Evolutionary conservation across 208 protist genomes (phyloP), one percentile per base, ranked within the genome.

Genomic region (Leishmania amazonensis): DNA sequence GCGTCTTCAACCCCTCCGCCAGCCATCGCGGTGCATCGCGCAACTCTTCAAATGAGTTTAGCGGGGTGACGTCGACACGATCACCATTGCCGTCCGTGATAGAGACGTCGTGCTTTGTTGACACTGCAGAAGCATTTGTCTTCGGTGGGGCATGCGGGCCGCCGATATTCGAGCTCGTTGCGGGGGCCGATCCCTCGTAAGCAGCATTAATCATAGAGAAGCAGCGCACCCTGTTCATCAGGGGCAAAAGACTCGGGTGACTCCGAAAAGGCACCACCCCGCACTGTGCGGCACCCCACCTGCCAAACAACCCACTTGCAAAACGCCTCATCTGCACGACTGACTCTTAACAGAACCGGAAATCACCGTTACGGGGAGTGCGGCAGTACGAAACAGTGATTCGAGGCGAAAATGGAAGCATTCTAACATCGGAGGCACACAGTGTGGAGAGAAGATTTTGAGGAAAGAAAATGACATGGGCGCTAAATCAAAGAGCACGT

Each of bases 41-140:
- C 57, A 98, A 45, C 24, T 95, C 90, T 24, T 67, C 77, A 82
- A 98, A 98, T 45, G 72, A 78, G 21, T 85, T 64, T 81, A 98
- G 76, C n/a, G 95, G 92, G 54, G 76, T 80, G 49, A 96, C 89
- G 13, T 79, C 80, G 58, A 96, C 88, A 21, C 51, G 38, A 15
- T 84, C 49, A 24, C 91, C 95, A 24, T 85, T 85, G 2, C 71
- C 64, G 86, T 96, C 87, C 9, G 88, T 79, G 11, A 97, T 90
- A 47, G 88, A 85, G 53, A 97, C 85, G 60, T 92, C 81, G 38
- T 87, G 78, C 68, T 79, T 81, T 11, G 80, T 83, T 9, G 73
- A 70, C 35, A 31, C 67, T 28, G n/a, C 31, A 19, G 68, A 35
- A 9, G 45, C 53, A 0, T 28, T n/a, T 17, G 83, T 40, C 49